Evolutionary conservation across 2,329 filamentous ascomycete species (phyloP).

Genomic region (Fusarium clavum): DNA sequence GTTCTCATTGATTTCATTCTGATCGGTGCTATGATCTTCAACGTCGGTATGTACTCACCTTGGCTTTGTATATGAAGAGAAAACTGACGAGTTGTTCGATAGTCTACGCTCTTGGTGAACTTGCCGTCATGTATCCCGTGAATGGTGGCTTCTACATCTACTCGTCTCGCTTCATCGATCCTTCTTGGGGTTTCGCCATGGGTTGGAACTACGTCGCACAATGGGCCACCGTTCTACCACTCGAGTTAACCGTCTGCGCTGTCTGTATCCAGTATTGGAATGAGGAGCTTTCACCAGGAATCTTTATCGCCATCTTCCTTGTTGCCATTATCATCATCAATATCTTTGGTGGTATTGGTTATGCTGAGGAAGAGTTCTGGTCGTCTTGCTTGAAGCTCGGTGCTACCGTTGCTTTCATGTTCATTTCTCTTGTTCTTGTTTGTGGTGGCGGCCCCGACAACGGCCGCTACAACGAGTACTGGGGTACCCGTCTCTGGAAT

Average conservation of each 20-base stretch:
- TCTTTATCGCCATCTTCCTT: slow-evolving; percentile 67
- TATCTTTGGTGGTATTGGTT: slow-evolving; percentile 66
- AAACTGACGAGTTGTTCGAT: slow-evolving; percentile 14
- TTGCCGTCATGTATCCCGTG: slow-evolving; percentile 71
- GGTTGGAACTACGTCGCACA: slow-evolving; percentile 60
- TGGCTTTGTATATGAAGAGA: no score
- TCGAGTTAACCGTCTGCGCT: slow-evolving; percentile 64
- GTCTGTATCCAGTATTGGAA: slow-evolving; percentile 66
- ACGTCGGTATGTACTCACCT: slow-evolving; percentile 53
- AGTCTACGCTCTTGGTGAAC: slow-evolving; percentile 70
- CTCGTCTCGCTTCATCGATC: slow-evolving; percentile 71
- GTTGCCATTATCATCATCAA: slow-evolving; percentile 63
- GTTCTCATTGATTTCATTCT: slow-evolving; percentile 64
- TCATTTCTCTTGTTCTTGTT: slow-evolving; percentile 68
- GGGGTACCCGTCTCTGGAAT: slow-evolving; percentile 54
- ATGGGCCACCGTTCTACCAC: slow-evolving; percentile 62
- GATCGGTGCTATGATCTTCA: slow-evolving; percentile 71
- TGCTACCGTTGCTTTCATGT: slow-evolving; percentile 70
- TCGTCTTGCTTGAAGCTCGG: slow-evolving; percentile 66
- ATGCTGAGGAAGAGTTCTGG: slow-evolving; percentile 68
- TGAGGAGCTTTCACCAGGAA: slow-evolving; percentile 58
- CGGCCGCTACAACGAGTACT: slow-evolving; percentile 57
- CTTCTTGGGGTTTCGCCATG: slow-evolving; percentile 69
- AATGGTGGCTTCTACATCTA: slow-evolving; percentile 73
- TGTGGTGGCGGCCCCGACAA: slow-evolving; percentile 66